Evolutionary conservation across 306 rosid species (phyloP), one percentile per base, ranked within the genome.

Genomic region (Medicago arabica): DNA sequence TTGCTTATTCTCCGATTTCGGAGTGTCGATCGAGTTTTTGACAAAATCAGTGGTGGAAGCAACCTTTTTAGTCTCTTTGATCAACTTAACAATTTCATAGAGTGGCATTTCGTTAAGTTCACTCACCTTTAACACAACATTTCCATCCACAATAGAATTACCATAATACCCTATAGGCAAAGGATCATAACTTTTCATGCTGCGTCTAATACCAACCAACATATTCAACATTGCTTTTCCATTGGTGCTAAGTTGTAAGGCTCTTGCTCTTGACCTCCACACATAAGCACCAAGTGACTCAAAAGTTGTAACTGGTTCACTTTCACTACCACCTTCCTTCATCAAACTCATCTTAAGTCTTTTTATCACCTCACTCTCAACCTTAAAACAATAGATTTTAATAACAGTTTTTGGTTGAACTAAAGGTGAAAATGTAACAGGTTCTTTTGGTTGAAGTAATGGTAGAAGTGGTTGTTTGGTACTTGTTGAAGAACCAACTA

Each of bases 151-250:
- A 47, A 72, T 8, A 5, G 84, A 77, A 39, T 85, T 85, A 6
- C 88, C 88, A 68, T 85, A 85, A 67, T 79, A 85, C 74, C 88
- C 88, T 13, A 60, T 68, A 2, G 86, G 86, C 75, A 85, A 57
- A n/a, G 85, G 21, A n/a, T 51, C 77, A 17, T 59, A 65, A 72
- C 55, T 53, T 47, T 72, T 5, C 28, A 75, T 17, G 57, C 76
- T 72, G 28, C 72, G 8, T 36, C 81, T 79, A 10, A 59, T 55
- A 4, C 84, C 88, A 2, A 83, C 79, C 6, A 71, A 0, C 16
- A 79, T 2, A 14, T 0, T 0, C 4, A 85, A 28, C 39, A 28
- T 1, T 1, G 79, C 46, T 60, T 76, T 76, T 11, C 80, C 80
- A 17, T 85, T 70, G 0, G 34, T 4, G 78, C 4, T 85, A 28